Percentiles rank a stretch among this genome's conserved stretches.
These are phyloP conservation scores for Sclerotiophoma versabilis DNA, from an alignment of 2,329 filamentous ascomycete species.

Conservation along the genomic window DNA sequence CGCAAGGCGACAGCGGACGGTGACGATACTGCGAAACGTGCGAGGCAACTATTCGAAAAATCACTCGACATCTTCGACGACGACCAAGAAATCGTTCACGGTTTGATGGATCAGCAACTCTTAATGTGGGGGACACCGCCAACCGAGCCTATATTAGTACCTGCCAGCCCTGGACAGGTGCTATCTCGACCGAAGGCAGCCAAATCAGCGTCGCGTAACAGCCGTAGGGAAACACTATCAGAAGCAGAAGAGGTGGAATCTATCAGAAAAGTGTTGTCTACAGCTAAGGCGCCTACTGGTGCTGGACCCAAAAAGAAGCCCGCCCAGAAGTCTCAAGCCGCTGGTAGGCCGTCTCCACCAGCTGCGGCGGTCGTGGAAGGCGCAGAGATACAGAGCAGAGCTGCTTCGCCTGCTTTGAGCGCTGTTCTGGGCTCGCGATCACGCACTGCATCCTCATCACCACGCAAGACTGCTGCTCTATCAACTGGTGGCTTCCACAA, in stretches of 20 bases:
- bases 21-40: constrained; percentile 2
- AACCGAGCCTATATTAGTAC: background rate
- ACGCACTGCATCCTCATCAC: constrained; percentile 20
- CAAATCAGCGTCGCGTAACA: background rate
- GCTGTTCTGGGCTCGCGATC: constrained; percentile 13
- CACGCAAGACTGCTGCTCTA: constrained; percentile 21
- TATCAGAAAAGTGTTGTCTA: background rate
- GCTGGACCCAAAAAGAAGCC: constrained; percentile 5
- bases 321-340: background rate
- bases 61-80: constrained; percentile 29
- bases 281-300: background rate
- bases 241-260: constrained; percentile 1
- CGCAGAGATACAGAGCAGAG: constrained; percentile 2
- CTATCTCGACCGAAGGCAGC: background rate
- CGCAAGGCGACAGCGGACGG: constrained; percentile 5
- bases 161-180: background rate
- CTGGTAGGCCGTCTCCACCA: constrained; percentile 6
- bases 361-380: background rate
- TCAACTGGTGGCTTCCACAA: constrained; percentile 41
- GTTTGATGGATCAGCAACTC: constrained; percentile 41
- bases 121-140: constrained; percentile 12
- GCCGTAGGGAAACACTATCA: background rate
- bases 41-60: constrained; percentile 12
- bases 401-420: constrained; percentile 12
- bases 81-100: constrained; percentile 33